Evolutionary conservation across 1,284 basidiomycete genomes (phyloP).

Genomic region (Sporisorium scitamineum): DNA sequence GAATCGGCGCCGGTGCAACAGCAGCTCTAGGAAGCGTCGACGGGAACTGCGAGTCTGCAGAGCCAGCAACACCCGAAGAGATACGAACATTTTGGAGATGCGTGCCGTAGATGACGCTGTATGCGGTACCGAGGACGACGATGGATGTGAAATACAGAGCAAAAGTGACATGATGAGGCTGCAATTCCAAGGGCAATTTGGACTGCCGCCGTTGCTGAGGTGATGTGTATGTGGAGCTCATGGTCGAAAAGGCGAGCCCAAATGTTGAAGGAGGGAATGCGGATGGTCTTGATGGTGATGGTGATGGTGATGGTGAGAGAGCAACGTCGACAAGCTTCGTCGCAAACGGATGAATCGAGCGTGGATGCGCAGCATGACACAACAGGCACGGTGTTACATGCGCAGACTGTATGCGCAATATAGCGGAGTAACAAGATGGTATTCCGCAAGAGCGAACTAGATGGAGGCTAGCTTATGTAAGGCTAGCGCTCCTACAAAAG

Average conservation of each 20-base stretch:
- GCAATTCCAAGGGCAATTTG: slow-evolving; percentile 33
- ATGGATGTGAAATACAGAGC: slow-evolving; percentile 69
- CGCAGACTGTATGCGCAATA: too few relatives aligned
- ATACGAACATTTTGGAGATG: slow-evolving; percentile 50
- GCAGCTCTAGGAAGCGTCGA: slow-evolving; percentile 34
- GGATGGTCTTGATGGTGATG: neutral
- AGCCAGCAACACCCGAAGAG: slow-evolving; percentile 64
- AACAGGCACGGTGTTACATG: too few relatives aligned
- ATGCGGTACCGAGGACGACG: slow-evolving; percentile 73
- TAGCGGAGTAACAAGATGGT: too few relatives aligned
- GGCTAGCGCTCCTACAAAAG: too few relatives aligned
- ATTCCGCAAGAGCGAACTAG: too few relatives aligned
- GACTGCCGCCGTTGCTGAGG: slow-evolving; percentile 20
- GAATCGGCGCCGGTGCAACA: slow-evolving; percentile 18
- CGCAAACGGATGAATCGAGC: too few relatives aligned
- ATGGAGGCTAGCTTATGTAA: too few relatives aligned
- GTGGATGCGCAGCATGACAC: slow-evolving; percentile 8
- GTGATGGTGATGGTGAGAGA: slow-evolving; percentile 3
- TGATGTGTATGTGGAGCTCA: slow-evolving; percentile 12
- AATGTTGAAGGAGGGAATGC: neutral
- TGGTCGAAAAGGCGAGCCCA: neutral
- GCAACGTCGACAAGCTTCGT: neutral
- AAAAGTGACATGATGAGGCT: slow-evolving; percentile 49
- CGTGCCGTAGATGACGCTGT: slow-evolving; percentile 75
- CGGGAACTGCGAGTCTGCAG: slow-evolving; percentile 17